These are phyloP conservation scores for Trichothecium roseum DNA, from an alignment of 2,329 filamentous ascomycete species.

Conservation along the genomic window DNA sequence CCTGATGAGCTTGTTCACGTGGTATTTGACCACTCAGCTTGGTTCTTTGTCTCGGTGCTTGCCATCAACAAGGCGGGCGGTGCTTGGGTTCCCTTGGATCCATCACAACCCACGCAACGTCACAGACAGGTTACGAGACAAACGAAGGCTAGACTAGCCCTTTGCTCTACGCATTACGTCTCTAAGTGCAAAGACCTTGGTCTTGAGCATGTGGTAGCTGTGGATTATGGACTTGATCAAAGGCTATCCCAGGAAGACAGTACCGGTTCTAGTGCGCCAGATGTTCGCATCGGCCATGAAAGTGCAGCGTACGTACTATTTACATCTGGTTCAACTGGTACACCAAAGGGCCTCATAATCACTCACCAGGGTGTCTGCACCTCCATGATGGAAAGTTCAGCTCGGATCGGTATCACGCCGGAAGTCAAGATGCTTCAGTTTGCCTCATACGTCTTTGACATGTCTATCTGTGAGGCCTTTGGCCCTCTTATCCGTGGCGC, in stretches of 20 bases:
- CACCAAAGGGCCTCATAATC: conserved; percentile 5
- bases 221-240: conserved; percentile 9
- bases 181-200: too few relatives aligned
- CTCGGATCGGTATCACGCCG: conserved; percentile 9
- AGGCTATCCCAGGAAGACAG: too few relatives aligned
- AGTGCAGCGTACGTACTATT: conserved; percentile 8
- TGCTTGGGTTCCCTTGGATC: too few relatives aligned
- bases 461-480: conserved; percentile 3
- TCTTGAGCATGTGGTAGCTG: too few relatives aligned
- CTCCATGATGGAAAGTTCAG: conserved; percentile 8
- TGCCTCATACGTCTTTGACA: conserved; percentile 2
- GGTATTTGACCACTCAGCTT: conserved; percentile 18
- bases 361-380: conserved; percentile 7
- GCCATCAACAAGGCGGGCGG: conserved; percentile 14
- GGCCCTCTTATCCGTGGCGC: conserved; percentile 1
- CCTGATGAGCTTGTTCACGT: conserved; percentile 15
- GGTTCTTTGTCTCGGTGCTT: conserved; percentile 15
- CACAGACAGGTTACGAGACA: conserved; percentile 7
- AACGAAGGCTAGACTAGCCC: conserved; percentile 8
- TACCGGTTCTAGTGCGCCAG: too few relatives aligned
- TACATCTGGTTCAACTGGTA: conserved; percentile 5
- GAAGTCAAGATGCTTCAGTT: conserved; percentile 4
- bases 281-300: too few relatives aligned
- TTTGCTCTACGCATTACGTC: conserved; percentile 12
- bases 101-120: conserved; percentile 12